These are phyloP conservation scores for Zymoseptoria crescenta DNA, from an alignment of 2,329 filamentous ascomycete species.

Conservation along the genomic window DNA sequence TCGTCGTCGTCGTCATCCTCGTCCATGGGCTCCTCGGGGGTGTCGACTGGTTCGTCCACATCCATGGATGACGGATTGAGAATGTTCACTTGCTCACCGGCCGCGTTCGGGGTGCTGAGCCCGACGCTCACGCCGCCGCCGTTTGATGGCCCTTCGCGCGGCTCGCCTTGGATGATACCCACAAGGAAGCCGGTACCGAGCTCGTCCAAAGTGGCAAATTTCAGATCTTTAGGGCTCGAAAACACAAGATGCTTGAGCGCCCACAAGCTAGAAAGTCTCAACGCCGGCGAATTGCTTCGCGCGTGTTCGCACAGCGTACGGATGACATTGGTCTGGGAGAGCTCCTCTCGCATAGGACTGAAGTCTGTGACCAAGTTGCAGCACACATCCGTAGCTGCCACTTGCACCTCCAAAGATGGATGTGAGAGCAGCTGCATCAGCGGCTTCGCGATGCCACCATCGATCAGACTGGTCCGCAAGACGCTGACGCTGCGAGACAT, in stretches of 20 bases:
- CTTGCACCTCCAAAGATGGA: constrained; percentile 67
- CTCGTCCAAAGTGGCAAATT: constrained; percentile 68
- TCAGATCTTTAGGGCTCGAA: constrained; percentile 61
- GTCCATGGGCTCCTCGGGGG: constrained; percentile 22
- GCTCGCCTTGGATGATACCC: constrained; percentile 60
- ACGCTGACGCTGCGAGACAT: constrained; percentile 78
- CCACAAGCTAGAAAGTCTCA: constrained; percentile 84
- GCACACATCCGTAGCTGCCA: constrained; percentile 75
- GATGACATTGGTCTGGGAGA: constrained; percentile 67
- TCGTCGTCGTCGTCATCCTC: constrained; percentile 26
- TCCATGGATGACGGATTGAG: constrained; percentile 44
- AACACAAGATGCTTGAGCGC: constrained; percentile 84
- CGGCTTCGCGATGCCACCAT: constrained; percentile 72
- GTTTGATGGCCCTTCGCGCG: constrained; percentile 30
- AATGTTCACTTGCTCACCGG: constrained; percentile 52
- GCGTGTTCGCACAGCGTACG: constrained; percentile 75
- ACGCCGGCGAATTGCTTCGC: constrained; percentile 66
- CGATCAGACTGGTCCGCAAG: constrained; percentile 76
- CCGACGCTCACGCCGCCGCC: constrained; percentile 40
- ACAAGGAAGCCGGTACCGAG: constrained; percentile 74
- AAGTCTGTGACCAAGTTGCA: constrained; percentile 83
- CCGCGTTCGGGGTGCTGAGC: constrained; percentile 46
- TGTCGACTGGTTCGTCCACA: constrained; percentile 21
- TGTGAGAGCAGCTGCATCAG: constrained; percentile 69
- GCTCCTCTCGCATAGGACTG: constrained; percentile 79